Base-by-base conservation (phyloP, 495 filamentous ascomycete genomes). In the Sabuloglossum arenarium region DNA sequence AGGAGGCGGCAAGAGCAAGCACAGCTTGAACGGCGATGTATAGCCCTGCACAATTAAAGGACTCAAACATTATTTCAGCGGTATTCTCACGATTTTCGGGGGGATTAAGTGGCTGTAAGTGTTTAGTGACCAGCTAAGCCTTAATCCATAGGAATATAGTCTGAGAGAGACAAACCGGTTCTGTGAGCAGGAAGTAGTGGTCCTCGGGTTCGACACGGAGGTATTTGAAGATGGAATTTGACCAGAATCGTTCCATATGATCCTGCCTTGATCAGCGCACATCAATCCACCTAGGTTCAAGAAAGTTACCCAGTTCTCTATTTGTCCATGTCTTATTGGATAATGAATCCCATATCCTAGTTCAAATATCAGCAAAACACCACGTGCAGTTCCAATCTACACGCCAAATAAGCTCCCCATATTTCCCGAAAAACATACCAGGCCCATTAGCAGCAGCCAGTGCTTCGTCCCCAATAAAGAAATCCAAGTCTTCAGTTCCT, bases 201-300 rank as follows among this genome's bases (percentile, higher is more conserved):
- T 98, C 91, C 71, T 98, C 91, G 27, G 91, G 91, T 69, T 98
- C 91, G 57, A 98, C 91, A 56, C 91, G 80, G 37, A 98, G 79
- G 67, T 98, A 98, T 67, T 97, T 97, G 76, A 98, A 98, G 70
- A 98, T 98, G 27, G 93, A 97, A 71, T 95, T 96, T 50, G 93
- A 96, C 91, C 91, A 98, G 69, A 95, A 98, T 54, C 91, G 80
- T 66, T 98, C 91, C 91, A 98, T 98, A 61, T 93, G 84, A 68
- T 98, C 91, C 84, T 88, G 56, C 43, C 29, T 34, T 19, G 31
- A 12, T 50, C 27, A 60, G 58, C 42, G 10, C n/a, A 27, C 45
- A 19, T 19, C 0, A 46, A 32, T 6, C 14, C 28, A 29, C 3
- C 6, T n/a, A 54, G 47, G 24, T 11, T 14, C 39, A 14, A 10